A percentile compares a stretch with the other conserved stretches of the same genome.
Conservation (phyloP, 441 rosid genomes). For the Oxalis stricta region DNA sequence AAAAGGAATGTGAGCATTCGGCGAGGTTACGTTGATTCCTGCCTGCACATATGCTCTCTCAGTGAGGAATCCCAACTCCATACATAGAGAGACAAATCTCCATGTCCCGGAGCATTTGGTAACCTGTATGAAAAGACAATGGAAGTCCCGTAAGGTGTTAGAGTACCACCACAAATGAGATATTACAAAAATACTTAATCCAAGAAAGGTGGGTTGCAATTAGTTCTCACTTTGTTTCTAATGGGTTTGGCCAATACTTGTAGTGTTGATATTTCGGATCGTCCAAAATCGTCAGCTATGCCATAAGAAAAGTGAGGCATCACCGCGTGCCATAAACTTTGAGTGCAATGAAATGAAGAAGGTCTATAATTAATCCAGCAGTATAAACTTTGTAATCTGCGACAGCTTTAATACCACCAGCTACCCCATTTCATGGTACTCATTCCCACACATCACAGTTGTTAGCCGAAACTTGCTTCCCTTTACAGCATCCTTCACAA, state of each 20-base stretch:
- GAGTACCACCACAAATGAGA: not conserved
- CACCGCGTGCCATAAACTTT: slow-evolving; percentile 37
- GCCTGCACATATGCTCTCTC: slow-evolving; percentile 38
- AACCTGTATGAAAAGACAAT: slow-evolving; percentile 22
- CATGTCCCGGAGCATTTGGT: slow-evolving; percentile 35
- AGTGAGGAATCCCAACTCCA: slow-evolving; percentile 34
- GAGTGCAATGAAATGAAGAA: slow-evolving; percentile 33
- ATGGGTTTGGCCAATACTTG: slow-evolving; percentile 43
- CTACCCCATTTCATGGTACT: slow-evolving; percentile 36
- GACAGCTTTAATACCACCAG: slow-evolving; percentile 22
- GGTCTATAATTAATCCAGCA: slow-evolving; percentile 21
- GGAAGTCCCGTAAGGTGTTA: too few relatives aligned
- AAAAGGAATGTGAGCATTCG: slow-evolving; percentile 34
- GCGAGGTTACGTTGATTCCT: slow-evolving; percentile 22
- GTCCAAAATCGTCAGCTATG: slow-evolving; percentile 38
- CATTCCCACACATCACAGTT: slow-evolving; percentile 33
- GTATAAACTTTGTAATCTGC: slow-evolving; percentile 29
- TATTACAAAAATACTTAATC: not conserved
- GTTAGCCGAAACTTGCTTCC: slow-evolving; percentile 21
- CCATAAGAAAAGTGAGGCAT: slow-evolving; percentile 36
- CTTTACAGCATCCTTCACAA: slow-evolving; percentile 23
- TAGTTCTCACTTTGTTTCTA: slow-evolving; percentile 34
- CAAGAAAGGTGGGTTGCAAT: not conserved
- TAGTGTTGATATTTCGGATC: slow-evolving; percentile 30
- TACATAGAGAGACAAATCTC: slow-evolving; percentile 36